These are phyloP conservation scores for Epichloe gansuensis DNA, from an alignment of 2,329 filamentous ascomycete genomes.

Conservation along the genomic window DNA sequence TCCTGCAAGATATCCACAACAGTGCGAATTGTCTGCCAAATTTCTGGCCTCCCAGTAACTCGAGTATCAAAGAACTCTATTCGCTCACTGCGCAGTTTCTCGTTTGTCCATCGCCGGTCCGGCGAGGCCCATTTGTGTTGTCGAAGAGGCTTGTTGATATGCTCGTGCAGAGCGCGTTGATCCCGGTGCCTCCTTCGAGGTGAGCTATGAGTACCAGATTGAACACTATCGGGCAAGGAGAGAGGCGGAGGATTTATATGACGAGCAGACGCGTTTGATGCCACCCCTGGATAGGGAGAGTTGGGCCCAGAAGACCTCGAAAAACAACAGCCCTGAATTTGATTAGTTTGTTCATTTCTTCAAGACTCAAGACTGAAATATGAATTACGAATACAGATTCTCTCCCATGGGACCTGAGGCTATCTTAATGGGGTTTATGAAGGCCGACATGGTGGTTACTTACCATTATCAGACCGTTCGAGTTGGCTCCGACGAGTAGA, in stretches of 20 bases:
- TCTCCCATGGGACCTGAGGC: not conserved
- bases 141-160: conserved; percentile 57
- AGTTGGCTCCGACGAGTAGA: not conserved
- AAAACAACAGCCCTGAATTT: conserved; percentile 44
- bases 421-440: not conserved
- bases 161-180: conserved; percentile 39
- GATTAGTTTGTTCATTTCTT: not conserved
- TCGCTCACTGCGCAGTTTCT: conserved; percentile 56
- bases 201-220: conserved; percentile 9
- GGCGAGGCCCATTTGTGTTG: conserved; percentile 53
- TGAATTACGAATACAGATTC: not conserved
- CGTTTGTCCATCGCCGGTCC: conserved; percentile 55
- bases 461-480: not conserved
- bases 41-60: conserved; percentile 61
- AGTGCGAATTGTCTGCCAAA: conserved; percentile 65
- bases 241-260: conserved; percentile 36
- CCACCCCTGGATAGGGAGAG: conserved; percentile 39
- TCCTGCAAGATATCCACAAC: conserved; percentile 57
- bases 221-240: conserved; percentile 18
- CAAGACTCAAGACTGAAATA: not conserved
- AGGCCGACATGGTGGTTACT: not conserved
- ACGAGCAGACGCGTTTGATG: conserved; percentile 36
- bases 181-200: conserved; percentile 22
- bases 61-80: conserved; percentile 82
- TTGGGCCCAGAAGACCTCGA: conserved; percentile 39